A percentile compares a stretch with the other conserved stretches of the same genome.
phyloP scores from a whole-genome alignment of 176 grass and related monocot species.

The Puya raimondii region DNA sequence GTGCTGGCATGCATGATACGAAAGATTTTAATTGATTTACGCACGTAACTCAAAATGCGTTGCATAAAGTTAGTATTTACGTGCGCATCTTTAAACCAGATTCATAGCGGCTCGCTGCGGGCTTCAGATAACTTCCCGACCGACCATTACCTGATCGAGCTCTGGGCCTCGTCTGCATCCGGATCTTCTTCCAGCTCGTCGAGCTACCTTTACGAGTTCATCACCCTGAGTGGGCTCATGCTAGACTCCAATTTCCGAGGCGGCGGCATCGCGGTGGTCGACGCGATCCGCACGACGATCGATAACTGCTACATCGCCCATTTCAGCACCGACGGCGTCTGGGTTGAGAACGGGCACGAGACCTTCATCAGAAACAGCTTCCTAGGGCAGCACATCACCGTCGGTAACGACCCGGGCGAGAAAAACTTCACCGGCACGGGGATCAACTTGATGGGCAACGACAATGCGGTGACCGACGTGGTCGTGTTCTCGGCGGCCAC shows the following conservation, averaged over 20 bases:
- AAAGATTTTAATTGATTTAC: background rate
- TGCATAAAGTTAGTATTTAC: background rate
- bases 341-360: slow-evolving; percentile 55
- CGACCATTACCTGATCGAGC: slow-evolving; percentile 64
- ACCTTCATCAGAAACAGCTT: slow-evolving; percentile 50
- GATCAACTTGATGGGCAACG: slow-evolving; percentile 61
- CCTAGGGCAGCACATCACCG: slow-evolving; percentile 69
- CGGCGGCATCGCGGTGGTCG: slow-evolving; percentile 44
- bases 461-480: slow-evolving; percentile 66
- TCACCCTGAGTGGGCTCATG: slow-evolving; percentile 56
- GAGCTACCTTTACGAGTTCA: slow-evolving; percentile 55
- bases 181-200: background rate
- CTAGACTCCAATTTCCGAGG: slow-evolving; percentile 64
- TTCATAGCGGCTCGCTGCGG: slow-evolving; percentile 49
- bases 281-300: slow-evolving; percentile 54
- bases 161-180: slow-evolving; percentile 20
- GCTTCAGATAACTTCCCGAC: slow-evolving; percentile 57
- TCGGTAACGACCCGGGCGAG: slow-evolving; percentile 46
- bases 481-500: slow-evolving; percentile 61
- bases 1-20: too few species aligned
- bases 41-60: background rate
- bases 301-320: slow-evolving; percentile 55
- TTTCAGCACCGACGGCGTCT: slow-evolving; percentile 50
- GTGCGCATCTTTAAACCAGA: slow-evolving; percentile 20
- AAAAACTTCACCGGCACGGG: slow-evolving; percentile 46